These are phyloP conservation scores for Rhytidhysteron rufulum DNA, from an alignment of 2,329 filamentous ascomycete genomes.

Conservation along the genomic window DNA sequence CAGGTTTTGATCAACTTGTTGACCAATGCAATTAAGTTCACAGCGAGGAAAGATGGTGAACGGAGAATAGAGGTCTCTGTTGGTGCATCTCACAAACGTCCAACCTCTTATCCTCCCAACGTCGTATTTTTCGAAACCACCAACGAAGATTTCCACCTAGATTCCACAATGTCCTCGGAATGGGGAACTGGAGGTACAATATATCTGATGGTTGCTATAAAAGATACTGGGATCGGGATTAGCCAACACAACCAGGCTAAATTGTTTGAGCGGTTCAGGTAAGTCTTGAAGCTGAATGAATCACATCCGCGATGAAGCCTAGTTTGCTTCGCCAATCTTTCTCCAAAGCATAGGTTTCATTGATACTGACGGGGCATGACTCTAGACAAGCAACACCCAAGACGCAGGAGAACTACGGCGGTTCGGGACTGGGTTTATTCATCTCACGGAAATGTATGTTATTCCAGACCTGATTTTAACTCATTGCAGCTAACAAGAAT, in stretches of 20 bases:
- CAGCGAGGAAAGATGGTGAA: slow-evolving; percentile 33
- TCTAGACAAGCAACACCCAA: slow-evolving; percentile 35
- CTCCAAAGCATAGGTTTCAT: slow-evolving; percentile 9
- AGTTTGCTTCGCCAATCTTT: not conserved
- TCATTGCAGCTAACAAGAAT: too few relatives aligned
- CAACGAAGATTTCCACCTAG: slow-evolving; percentile 33
- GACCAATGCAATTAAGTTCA: slow-evolving; percentile 48
- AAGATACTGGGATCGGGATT: slow-evolving; percentile 43
- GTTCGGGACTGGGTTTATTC: slow-evolving; percentile 35
- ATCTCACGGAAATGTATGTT: slow-evolving; percentile 34
- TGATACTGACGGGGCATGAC: slow-evolving; percentile 2
- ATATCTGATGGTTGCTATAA: slow-evolving; percentile 44
- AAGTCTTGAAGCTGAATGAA: slow-evolving; percentile 21
- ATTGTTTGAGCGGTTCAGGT: slow-evolving; percentile 42
- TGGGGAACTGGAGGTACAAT: slow-evolving; percentile 39
- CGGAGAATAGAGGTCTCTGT: slow-evolving; percentile 40
- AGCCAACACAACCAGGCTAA: slow-evolving; percentile 36
- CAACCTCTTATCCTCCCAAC: slow-evolving; percentile 40
- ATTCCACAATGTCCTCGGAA: slow-evolving; percentile 38
- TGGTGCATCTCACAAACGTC: slow-evolving; percentile 35
- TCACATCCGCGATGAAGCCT: not conserved
- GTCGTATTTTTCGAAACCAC: slow-evolving; percentile 42
- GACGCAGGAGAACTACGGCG: slow-evolving; percentile 41
- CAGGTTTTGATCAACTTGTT: slow-evolving; percentile 42
- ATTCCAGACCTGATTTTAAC: too few relatives aligned